Conservation (phyloP, 1,139 yeast species). For the Sugiyamaella sp. region DNA sequence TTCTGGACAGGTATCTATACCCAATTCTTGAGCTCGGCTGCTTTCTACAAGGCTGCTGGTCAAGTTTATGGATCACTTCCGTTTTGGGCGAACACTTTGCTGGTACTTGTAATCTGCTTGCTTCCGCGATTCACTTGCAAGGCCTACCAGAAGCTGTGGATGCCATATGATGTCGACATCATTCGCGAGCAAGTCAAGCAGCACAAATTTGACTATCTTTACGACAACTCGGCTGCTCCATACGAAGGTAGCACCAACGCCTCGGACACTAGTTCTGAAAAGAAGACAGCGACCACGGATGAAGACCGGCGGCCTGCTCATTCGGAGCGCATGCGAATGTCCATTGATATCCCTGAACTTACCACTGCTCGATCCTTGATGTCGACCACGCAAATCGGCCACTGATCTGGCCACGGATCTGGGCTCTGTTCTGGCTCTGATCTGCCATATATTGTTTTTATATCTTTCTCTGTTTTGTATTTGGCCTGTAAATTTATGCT, state of each 20-base stretch:
- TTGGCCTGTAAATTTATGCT: no score
- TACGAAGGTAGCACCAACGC: constrained; percentile 18
- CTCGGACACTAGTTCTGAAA: constrained; percentile 24
- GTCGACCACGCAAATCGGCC: constrained; percentile 22
- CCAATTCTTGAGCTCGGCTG: constrained; percentile 58
- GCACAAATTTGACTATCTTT: constrained; percentile 26
- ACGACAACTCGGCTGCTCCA: constrained; percentile 13
- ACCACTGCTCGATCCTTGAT: constrained; percentile 27
- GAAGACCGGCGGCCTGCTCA: constrained; percentile 8
- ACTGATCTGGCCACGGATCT: background rate
- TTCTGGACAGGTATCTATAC: constrained; percentile 97
- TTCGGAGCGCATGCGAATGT: constrained; percentile 24
- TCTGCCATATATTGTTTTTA: background rate
- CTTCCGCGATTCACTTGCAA: constrained; percentile 76
- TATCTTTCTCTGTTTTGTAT: no score
- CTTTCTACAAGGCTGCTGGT: constrained; percentile 77
- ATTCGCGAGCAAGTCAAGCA: constrained; percentile 61
- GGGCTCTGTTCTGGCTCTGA: background rate
- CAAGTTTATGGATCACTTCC: constrained; percentile 70
- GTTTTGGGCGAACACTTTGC: constrained; percentile 80
- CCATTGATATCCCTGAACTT: constrained; percentile 27
- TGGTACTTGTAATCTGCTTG: constrained; percentile 72
- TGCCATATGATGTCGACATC: constrained; percentile 82
- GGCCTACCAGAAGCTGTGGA: constrained; percentile 58
- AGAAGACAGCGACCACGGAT: constrained; percentile 7